These are phyloP conservation scores for Infundibulicybe gibba DNA, from an alignment of 768 basidiomycete species.

Conservation along the genomic window DNA sequence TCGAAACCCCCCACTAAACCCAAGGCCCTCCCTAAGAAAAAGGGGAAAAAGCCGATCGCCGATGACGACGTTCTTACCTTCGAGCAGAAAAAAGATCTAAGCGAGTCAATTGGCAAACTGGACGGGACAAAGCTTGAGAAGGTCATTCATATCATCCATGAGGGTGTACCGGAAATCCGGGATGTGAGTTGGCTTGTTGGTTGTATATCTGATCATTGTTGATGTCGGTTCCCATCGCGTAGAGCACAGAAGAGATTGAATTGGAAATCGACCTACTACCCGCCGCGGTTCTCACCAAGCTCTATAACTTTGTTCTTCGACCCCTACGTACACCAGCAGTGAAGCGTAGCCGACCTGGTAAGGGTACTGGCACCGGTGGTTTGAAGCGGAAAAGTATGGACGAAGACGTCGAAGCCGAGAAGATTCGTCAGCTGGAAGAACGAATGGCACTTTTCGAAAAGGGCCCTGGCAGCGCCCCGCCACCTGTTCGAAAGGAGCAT, in stretches of 20 bases:
- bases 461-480: conserved; percentile 30
- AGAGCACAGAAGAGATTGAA: conserved; percentile 98
- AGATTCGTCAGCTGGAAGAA: conserved; percentile 88
- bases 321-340: conserved; percentile 67
- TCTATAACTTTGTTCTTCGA: conserved; percentile 93
- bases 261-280: conserved; percentile 95
- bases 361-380: conserved; percentile 86
- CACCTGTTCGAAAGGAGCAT: conserved; percentile 35
- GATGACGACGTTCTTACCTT: conserved; percentile 87
- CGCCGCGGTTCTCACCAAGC: conserved; percentile 78
- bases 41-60: conserved; percentile 59
- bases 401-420: conserved; percentile 93
- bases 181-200: conserved; percentile 56
- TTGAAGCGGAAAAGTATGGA: conserved; percentile 96
- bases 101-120: conserved; percentile 86
- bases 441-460: conserved; percentile 82
- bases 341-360: conserved; percentile 62
- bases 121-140: conserved; percentile 82
- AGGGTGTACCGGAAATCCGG: conserved; percentile 89
- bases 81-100: conserved; percentile 97
- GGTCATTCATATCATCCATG: conserved; percentile 94
- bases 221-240: conserved; percentile 10
- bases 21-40: conserved; percentile 54
- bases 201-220: conserved; percentile 6
- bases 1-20: conserved; percentile 58